Evolutionary conservation across 495 filamentous ascomycete genomes (phyloP).

Genomic region (Niebla homalea): DNA sequence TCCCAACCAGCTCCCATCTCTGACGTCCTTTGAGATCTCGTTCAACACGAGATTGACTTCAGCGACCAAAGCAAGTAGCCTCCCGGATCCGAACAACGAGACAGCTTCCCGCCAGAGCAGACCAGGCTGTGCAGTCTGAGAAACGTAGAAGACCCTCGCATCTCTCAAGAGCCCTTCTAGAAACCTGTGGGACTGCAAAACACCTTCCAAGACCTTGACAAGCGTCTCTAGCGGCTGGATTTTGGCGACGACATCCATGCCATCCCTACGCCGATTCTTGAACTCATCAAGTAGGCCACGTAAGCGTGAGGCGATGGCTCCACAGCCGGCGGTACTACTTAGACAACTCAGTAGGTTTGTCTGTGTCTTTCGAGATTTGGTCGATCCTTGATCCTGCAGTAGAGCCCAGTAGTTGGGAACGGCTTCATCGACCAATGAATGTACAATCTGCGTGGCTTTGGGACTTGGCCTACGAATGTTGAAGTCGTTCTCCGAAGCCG

Average conservation of each 20-base stretch:
- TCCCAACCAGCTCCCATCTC: constrained; percentile 45
- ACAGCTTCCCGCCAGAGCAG: constrained; percentile 49
- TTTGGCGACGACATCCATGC: not conserved
- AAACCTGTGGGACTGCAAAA: constrained; percentile 44
- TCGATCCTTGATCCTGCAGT: constrained; percentile 25
- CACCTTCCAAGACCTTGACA: constrained; percentile 33
- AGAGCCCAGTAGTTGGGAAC: constrained; percentile 68
- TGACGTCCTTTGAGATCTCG: constrained; percentile 18
- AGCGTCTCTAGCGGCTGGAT: constrained; percentile 18
- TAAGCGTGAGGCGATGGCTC: constrained; percentile 51
- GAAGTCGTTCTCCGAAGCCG: constrained; percentile 27
- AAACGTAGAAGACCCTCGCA: constrained; percentile 22
- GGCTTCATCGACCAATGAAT: constrained; percentile 52
- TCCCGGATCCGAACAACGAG: constrained; percentile 55
- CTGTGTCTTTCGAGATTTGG: constrained; percentile 22
- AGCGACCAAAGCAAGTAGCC: constrained; percentile 55
- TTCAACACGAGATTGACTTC: constrained; percentile 53
- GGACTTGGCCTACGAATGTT: constrained; percentile 51
- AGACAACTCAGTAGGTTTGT: constrained; percentile 51
- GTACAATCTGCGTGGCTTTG: constrained; percentile 53
- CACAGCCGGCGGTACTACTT: constrained; percentile 57
- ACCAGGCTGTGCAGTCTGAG: constrained; percentile 13
- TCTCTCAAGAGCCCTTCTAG: constrained; percentile 41
- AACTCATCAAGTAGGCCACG: constrained; percentile 36
- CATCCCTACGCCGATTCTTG: constrained; percentile 13